These are phyloP conservation scores for Claviceps pusilla DNA, from an alignment of 2,329 filamentous ascomycete species.

Conservation along the genomic window DNA sequence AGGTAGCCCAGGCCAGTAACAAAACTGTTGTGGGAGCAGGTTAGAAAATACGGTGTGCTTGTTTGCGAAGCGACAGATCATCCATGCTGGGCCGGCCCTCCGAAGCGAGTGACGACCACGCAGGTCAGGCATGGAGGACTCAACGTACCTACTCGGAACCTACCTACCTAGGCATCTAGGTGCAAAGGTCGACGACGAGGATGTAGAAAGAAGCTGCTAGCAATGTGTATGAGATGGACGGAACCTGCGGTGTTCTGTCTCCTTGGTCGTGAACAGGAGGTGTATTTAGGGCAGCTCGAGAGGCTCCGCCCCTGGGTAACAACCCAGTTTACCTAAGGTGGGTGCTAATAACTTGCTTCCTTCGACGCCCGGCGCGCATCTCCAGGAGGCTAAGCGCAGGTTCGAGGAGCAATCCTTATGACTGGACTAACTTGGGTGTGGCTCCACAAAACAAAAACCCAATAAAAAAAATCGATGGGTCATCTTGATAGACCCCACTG, in stretches of 20 bases:
- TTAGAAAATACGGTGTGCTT: background rate
- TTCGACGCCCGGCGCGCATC: background rate
- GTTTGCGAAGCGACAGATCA: background rate
- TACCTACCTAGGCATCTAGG: background rate
- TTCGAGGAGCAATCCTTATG: background rate
- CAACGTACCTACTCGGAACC: background rate
- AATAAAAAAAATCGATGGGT: background rate
- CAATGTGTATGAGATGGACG: background rate
- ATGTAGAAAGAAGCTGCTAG: background rate
- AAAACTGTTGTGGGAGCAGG: background rate
- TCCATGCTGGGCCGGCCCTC: background rate
- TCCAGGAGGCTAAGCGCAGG: background rate
- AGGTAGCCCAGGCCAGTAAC: background rate
- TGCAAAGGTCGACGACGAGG: background rate
- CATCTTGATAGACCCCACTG: background rate
- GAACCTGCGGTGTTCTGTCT: background rate
- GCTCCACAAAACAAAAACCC: constrained; percentile 2
- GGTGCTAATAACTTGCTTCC: background rate
- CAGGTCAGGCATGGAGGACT: background rate
- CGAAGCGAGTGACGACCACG: background rate
- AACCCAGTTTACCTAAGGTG: background rate
- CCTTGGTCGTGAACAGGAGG: background rate
- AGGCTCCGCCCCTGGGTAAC: background rate
- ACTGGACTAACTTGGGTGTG: background rate
- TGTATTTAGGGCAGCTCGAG: background rate